Evolutionary conservation across 768 basidiomycete genomes (phyloP), one percentile per base, ranked within the genome.

Genomic region (Panaeolus papilionaceus): DNA sequence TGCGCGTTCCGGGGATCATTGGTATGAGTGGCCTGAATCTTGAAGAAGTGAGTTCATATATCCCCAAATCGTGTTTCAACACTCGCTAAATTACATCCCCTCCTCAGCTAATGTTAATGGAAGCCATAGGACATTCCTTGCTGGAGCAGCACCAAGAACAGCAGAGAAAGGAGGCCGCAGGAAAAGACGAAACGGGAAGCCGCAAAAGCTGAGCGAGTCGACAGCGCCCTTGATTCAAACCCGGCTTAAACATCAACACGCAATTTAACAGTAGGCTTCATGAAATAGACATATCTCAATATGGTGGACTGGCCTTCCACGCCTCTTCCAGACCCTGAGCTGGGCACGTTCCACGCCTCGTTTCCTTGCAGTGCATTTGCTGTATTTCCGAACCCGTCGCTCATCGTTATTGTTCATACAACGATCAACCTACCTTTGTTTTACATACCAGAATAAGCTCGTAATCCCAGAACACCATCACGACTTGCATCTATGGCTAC

Each of bases 71-170:
- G 33, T 64, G 45, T 54, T 47, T 45, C 51, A 7, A 23, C 47
- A 28, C 40, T 68, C 54, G 64, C 63, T 37, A 63, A 37, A 23
- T 16, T 49, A 18, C 20, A 66, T 20, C 64, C n/a, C 63, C 39
- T 54, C 58, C 70, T 45, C 69, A 99, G 95, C 80, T 99, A 51
- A 98, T 99, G 97, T 83, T 99, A 65, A 96, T 96, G 94, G 98
- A 99, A 80, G 98, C 98, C 4, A 99, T 99, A 95, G 89, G 97
- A 65, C 81, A 98, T 66, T 98, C 95, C 33, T 83, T 98, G 71
- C 76, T 98, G 61, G 97, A n/a, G n/a, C n/a, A 99, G 67, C 96
- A 99, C 74, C 96, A 98, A 79, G 95, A 95, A 73, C 93, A 95
- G 66, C 94, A 95, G 75, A 86, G 89, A 73, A 89, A 88, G 74